Base-by-base conservation (phyloP, 2,329 filamentous ascomycete genomes). In the Rhinocladiella mackenziei region DNA sequence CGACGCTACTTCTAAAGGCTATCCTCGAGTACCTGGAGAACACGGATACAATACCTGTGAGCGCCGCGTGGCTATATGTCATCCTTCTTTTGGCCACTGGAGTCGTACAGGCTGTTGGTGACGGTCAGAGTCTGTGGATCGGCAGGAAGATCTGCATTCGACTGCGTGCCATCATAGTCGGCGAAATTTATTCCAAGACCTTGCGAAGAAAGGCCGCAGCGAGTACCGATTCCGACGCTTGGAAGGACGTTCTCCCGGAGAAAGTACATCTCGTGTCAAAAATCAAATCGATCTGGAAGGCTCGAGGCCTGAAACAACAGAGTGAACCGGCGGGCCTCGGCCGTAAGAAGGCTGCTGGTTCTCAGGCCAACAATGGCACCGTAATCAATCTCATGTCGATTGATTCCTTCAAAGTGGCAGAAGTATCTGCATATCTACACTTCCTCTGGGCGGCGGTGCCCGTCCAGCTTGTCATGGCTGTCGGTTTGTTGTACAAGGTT, bases 371-470 rank as follows among this genome's bases (percentile, higher is more conserved):
- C 50, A 76, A 94, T 38, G 92, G 94, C 51, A 94, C 92, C n/a
- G 96, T 98, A 60, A 98, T 98, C 71, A 98, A 97, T 65, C 74
- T 98, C 55, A 98, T 98, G 92, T 94, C 92, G 8, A 94, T 98
- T 29, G 94, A 98, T 71, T 96, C 91, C 35, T 97, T 97, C 79
- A 98, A 98, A 69, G 88, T 98, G 43, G 86, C 87, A 51, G 92
- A 98, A 62, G 83, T 95, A 47, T 92, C 88, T 26, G 86, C 91
- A 0, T 98, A 98, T 63, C 72, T 98, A 22, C 92, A 98, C 66
- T 98, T 94, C 66, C 73, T 98, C n/a, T 85, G 91, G 73, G 91
- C 89, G 0, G 83, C 85, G 50, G 89, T 91, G 1, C 92, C 92
- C 0, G 86, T 92, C 0, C 89, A 97, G 66, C 77, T 98, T 28